Base-by-base conservation (phyloP, 2,329 filamentous ascomycete species). In the Apiospora saccharicola region DNA sequence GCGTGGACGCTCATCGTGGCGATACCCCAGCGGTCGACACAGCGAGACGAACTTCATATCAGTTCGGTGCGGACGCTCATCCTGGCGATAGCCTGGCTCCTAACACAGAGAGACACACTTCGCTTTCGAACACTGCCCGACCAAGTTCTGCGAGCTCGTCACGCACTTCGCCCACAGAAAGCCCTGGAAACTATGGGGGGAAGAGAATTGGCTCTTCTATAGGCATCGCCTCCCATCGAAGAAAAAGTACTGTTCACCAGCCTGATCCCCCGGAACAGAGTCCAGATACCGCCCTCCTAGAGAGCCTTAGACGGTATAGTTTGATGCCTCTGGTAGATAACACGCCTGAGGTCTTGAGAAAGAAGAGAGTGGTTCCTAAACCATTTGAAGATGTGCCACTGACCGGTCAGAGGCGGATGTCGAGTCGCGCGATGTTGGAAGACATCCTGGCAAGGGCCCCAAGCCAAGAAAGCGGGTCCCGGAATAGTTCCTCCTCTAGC, bases 1-100 rank as follows among this genome's bases (percentile, higher is more conserved):
- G 78, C 12, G 67, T 80, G n/a, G 78, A 81, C 51, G 79, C 78
- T 4, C 79, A 80, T 70, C 71, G 73, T 26, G 78, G 77, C 30
- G 43, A 43, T 24, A 69, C 51, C 37, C 26, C 70, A 3, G 19
- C 30, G 30, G 7, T 30, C 2, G 30, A 37, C 30, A n/a, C 53
- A 30, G 26, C 26, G 26, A 30, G 26, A 30, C 26, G 26, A 24
- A 68, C 68, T 16, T 73, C 79, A 0, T 80, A 79, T 70, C 70
- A 74, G 19, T 49, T 53, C 26, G 77, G 78, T 10, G 67, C 79
- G n/a, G 78, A 81, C 51, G 79, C 78, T 4, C 79, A 80, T 70
- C 71, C 72, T 26, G 78, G 77, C 30, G 43, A 43, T 24, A 69
- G 49, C 37, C 26, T 70, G 4, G 8, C 34, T 22, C 22, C 57